Conservation (phyloP, 768 basidiomycete species). For the Xerocomus potaroensis region DNA sequence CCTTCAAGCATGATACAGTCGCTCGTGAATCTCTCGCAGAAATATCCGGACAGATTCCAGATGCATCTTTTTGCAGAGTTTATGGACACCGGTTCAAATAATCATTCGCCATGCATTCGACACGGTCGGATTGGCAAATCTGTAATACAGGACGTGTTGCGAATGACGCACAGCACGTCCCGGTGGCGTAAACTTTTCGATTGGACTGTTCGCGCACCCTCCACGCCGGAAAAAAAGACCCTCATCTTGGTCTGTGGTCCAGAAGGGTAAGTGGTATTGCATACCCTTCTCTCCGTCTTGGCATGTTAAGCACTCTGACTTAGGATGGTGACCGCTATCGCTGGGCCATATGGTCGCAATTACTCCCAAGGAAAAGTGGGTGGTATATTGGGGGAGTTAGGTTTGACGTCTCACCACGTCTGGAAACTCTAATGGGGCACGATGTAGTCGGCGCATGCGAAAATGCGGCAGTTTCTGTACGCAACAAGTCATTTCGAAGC, state of each 20-base stretch:
- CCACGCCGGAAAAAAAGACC: slow-evolving; percentile 35
- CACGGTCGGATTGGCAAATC: slow-evolving; percentile 53
- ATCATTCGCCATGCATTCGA: slow-evolving; percentile 27
- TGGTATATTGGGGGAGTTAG: slow-evolving; percentile 62
- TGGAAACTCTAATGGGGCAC: slow-evolving; percentile 50
- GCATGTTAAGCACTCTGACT: not conserved
- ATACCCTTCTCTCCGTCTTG: not conserved
- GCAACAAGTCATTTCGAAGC: not conserved
- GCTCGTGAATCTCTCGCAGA: slow-evolving; percentile 43
- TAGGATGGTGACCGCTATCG: slow-evolving; percentile 73
- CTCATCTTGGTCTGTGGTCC: slow-evolving; percentile 82
- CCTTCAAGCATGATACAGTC: slow-evolving; percentile 55
- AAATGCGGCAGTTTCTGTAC: too few species aligned
- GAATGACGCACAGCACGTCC: slow-evolving; percentile 18
- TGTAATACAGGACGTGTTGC: slow-evolving; percentile 43
- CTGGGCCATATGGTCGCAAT: slow-evolving; percentile 74
- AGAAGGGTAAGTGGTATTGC: slow-evolving; percentile 58
- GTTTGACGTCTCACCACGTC: slow-evolving; percentile 58
- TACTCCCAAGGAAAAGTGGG: slow-evolving; percentile 70
- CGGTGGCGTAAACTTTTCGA: slow-evolving; percentile 32
- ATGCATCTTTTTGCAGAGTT: slow-evolving; percentile 63
- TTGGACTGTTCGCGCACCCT: slow-evolving; percentile 1
- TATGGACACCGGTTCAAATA: slow-evolving; percentile 16
- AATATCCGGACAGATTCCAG: slow-evolving; percentile 52
- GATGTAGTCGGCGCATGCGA: not conserved